Percentiles rank a stretch among this genome's conserved stretches.
Evolutionary conservation across 352 stramenopile genomes (phyloP).

Genomic region (Pythium insidiosum): DNA sequence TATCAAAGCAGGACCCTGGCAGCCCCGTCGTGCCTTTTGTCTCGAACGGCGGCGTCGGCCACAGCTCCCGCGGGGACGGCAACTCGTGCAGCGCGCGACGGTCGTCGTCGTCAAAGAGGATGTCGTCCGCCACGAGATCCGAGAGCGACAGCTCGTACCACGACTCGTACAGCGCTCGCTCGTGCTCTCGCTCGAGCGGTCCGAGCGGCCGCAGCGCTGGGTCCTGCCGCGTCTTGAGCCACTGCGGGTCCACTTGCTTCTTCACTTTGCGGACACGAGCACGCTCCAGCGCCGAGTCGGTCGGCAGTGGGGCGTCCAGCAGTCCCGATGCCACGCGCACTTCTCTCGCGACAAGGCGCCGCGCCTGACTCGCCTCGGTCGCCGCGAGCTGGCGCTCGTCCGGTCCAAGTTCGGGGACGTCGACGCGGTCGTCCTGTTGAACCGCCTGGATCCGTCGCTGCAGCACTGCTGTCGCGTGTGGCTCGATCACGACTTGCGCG

Average conservation of each 20-base stretch:
- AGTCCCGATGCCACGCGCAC: too few relatives aligned
- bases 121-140: constrained; percentile 26
- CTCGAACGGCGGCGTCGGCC: constrained; percentile 14
- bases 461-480: constrained; percentile 35
- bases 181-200: constrained; percentile 37
- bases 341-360: constrained; percentile 1
- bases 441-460: constrained; percentile 20
- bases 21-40: constrained; percentile 38
- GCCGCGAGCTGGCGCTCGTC: constrained; percentile 34
- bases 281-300: constrained; percentile 25
- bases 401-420: constrained; percentile 16
- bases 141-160: constrained; percentile 21
- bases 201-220: constrained; percentile 32
- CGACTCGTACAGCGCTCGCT: constrained; percentile 38
- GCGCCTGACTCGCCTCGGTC: constrained; percentile 33
- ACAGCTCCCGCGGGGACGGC: neutral
- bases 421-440: neutral
- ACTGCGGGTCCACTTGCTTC: constrained; percentile 61
- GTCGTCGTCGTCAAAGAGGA: constrained; percentile 38
- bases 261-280: constrained; percentile 46
- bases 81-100: neutral
- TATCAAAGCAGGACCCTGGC: constrained; percentile 46
- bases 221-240: constrained; percentile 47
- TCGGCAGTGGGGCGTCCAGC: neutral
- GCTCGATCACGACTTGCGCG: constrained; percentile 2